A percentile compares a stretch with the other conserved stretches of the same genome.
phyloP scores from a whole-genome alignment of 2,329 filamentous ascomycete species.

The Alternaria metachromatica region DNA sequence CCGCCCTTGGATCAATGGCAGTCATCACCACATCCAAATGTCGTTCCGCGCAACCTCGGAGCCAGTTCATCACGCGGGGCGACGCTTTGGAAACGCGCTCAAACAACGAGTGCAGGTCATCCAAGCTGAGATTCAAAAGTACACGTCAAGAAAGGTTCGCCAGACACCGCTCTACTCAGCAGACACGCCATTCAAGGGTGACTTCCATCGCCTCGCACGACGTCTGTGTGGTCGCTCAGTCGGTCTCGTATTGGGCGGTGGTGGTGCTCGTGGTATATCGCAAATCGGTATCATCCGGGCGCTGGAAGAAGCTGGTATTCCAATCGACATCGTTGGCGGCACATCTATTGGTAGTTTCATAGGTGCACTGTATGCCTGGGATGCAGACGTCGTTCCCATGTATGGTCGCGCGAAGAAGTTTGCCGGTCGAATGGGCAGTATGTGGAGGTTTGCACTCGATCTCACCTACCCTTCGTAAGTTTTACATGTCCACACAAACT shows the following conservation, averaged over 20 bases:
- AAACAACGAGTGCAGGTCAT: conserved; percentile 94
- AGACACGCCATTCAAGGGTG: conserved; percentile 91
- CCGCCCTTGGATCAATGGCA: conserved; percentile 96
- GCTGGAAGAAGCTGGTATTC: conserved; percentile 93
- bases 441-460: conserved; percentile 98
- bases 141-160: conserved; percentile 89
- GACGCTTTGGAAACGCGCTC: conserved; percentile 81
- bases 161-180: conserved; percentile 89
- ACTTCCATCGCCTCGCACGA: conserved; percentile 91
- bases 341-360: conserved; percentile 97
- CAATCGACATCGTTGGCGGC: conserved; percentile 92
- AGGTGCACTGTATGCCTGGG: conserved; percentile 91
- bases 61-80: conserved; percentile 75
- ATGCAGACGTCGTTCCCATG: conserved; percentile 96
- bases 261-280: conserved; percentile 88
- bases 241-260: conserved; percentile 90
- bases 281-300: conserved; percentile 95
- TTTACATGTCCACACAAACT: background rate
- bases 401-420: conserved; percentile 98
- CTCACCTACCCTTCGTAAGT: conserved; percentile 85
- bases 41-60: conserved; percentile 78
- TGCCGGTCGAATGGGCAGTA: conserved; percentile 95
- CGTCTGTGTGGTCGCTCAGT: conserved; percentile 93
- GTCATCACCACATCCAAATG: conserved; percentile 98
- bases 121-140: conserved; percentile 97